Evolutionary conservation across 2,329 filamentous ascomycete species (phyloP).

Genomic region (Fusarium bactridioides): DNA sequence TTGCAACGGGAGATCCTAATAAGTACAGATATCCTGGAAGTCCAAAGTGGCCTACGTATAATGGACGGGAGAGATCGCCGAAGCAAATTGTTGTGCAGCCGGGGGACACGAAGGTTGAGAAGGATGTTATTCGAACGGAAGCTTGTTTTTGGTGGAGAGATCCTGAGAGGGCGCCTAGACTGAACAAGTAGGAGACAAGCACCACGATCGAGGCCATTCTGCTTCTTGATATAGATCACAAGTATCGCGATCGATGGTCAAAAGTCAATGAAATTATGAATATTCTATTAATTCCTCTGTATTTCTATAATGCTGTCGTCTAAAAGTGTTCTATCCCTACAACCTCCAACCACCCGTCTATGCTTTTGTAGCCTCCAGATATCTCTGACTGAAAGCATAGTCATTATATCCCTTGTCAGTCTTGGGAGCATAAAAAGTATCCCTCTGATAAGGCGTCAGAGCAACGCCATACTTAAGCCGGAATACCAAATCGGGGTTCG

Average conservation of each 20-base stretch:
- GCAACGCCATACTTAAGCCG: conserved; percentile 49
- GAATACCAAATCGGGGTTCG: conserved; percentile 50
- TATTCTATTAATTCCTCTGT: neutral
- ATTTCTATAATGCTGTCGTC: accelerated
- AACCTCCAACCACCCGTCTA: accelerated
- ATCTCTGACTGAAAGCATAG: conserved; percentile 41
- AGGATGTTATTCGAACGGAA: conserved; percentile 45
- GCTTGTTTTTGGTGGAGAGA: conserved; percentile 49
- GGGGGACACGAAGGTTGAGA: conserved; percentile 43
- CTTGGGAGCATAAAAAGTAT: conserved; percentile 49
- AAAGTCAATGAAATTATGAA: too few species aligned
- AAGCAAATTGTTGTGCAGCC: conserved; percentile 47
- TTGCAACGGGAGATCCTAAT: conserved; percentile 48
- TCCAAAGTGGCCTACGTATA: conserved; percentile 29
- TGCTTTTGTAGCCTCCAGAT: neutral
- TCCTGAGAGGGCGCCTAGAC: conserved; percentile 42
- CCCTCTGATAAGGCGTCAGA: conserved; percentile 49
- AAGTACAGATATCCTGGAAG: conserved; percentile 30
- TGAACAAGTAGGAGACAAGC: conserved; percentile 33
- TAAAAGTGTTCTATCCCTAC: neutral
- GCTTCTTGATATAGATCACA: too few species aligned
- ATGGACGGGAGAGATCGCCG: neutral
- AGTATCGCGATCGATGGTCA: too few species aligned
- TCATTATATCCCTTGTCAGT: conserved; percentile 42
- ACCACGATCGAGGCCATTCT: too few species aligned